Percentiles rank a stretch among this genome's conserved stretches.
Evolutionary conservation across 257 asterid species (phyloP).

Genomic region (Sherardia arvensis): DNA sequence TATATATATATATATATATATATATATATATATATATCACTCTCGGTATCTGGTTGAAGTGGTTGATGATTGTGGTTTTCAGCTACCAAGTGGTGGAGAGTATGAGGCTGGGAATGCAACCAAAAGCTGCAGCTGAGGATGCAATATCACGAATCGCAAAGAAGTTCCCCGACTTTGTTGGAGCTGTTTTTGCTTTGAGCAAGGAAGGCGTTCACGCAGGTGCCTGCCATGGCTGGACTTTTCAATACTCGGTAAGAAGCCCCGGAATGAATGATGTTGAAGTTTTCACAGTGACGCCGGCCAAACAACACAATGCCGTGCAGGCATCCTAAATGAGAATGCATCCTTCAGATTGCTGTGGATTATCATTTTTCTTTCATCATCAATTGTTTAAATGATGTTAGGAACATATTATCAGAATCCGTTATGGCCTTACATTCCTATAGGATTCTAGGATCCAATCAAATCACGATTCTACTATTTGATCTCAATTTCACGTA

Average conservation of each 20-base stretch:
- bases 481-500: too few relatives aligned
- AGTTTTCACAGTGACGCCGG: conserved; percentile 49
- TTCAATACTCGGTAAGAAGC: conserved; percentile 75
- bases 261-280: conserved; percentile 52
- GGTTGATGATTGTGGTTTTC: conserved; percentile 11
- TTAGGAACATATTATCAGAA: not conserved
- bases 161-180: conserved; percentile 67
- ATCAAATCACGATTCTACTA: too few relatives aligned
- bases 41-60: not conserved
- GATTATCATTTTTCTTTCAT: not conserved
- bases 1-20: too few relatives aligned
- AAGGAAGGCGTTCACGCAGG: conserved; percentile 74
- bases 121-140: conserved; percentile 77
- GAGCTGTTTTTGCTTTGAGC: conserved; percentile 76
- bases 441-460: too few relatives aligned
- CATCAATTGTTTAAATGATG: too few relatives aligned
- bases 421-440: too few relatives aligned
- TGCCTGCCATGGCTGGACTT: conserved; percentile 96
- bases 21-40: too few relatives aligned
- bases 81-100: conserved; percentile 97
- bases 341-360: too few relatives aligned
- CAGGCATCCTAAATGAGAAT: not conserved
- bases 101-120: conserved; percentile 95
- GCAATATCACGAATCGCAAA: conserved; percentile 69
- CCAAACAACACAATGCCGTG: not conserved